Percentiles rank a stretch among this genome's conserved stretches.
phyloP scores from a whole-genome alignment of 768 basidiomycete genomes.

The Lactifluus piperatus region DNA sequence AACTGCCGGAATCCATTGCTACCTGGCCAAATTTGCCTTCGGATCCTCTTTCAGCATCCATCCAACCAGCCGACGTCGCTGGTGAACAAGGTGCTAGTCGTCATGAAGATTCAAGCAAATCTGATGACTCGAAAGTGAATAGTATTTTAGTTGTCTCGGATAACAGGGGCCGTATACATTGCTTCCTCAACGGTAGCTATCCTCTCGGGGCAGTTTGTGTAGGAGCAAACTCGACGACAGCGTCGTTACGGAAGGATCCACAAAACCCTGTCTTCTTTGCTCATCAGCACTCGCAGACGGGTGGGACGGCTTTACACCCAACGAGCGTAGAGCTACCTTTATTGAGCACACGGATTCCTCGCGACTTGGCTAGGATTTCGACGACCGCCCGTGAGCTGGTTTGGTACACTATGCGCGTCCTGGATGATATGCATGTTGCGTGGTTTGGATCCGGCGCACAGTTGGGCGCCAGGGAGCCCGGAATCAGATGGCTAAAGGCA shows the following conservation, averaged over 20 bases:
- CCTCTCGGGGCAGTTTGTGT: slow-evolving; percentile 49
- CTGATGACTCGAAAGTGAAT: slow-evolving; percentile 42
- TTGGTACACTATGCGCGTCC: slow-evolving; percentile 61
- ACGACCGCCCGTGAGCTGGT: slow-evolving; percentile 61
- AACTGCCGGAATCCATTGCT: slow-evolving; percentile 50
- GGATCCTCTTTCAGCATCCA: slow-evolving; percentile 51
- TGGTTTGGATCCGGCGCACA: slow-evolving; percentile 68
- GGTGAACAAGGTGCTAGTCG: slow-evolving; percentile 26
- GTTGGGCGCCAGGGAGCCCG: slow-evolving; percentile 62
- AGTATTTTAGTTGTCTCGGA: slow-evolving; percentile 61
- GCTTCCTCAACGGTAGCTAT: slow-evolving; percentile 71
- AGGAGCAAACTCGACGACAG: slow-evolving; percentile 25
- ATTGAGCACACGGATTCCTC: slow-evolving; percentile 43
- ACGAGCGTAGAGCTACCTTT: slow-evolving; percentile 46
- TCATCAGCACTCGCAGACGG: slow-evolving; percentile 31
- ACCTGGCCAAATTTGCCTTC: slow-evolving; percentile 60
- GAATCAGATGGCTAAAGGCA: slow-evolving; percentile 61
- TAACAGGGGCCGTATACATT: slow-evolving; percentile 46
- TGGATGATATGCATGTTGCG: slow-evolving; percentile 60
- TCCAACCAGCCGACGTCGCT: slow-evolving; percentile 36
- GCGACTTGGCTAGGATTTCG: slow-evolving; percentile 64
- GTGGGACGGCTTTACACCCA: slow-evolving; percentile 33
- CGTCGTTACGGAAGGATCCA: slow-evolving; percentile 40
- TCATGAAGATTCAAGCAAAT: slow-evolving; percentile 33
- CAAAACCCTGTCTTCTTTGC: slow-evolving; percentile 40